A percentile compares a stretch with the other conserved stretches of the same genome.
Conservation (phyloP, 208 protist species). For the Acanthamoeba polyphaga region DNA sequence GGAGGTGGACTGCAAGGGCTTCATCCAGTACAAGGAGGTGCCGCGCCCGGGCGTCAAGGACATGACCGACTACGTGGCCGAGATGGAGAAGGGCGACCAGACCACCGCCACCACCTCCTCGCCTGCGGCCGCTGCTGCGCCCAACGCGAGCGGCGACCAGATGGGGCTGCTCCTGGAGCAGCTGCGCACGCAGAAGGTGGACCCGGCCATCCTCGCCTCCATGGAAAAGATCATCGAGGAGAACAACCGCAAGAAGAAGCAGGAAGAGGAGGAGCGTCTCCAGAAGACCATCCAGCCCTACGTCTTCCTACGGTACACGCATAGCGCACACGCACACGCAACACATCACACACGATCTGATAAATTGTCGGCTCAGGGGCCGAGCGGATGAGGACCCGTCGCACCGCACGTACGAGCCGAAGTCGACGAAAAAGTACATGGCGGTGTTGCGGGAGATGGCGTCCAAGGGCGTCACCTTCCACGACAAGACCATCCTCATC, state of each 20-base stretch:
- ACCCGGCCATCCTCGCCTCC: conserved; percentile 34
- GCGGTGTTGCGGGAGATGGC: conserved; percentile 79
- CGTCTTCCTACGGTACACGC: conserved; percentile 50
- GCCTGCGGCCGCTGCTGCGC: not conserved
- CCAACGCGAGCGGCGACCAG: conserved; percentile 12
- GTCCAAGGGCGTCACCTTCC: conserved; percentile 84
- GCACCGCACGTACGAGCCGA: conserved; percentile 49
- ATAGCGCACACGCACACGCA: not conserved
- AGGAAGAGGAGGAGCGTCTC: not conserved
- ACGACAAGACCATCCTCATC: conserved; percentile 87
- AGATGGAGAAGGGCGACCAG: conserved; percentile 77
- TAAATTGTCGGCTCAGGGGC: not conserved
- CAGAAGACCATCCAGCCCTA: conserved; percentile 45
- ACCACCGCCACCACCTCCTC: not conserved
- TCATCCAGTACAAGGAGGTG: conserved; percentile 84
- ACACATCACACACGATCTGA: not conserved
- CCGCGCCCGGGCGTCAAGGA: conserved; percentile 76
- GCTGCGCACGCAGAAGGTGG: conserved; percentile 57
- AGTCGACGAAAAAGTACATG: conserved; percentile 73
- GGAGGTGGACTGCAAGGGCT: conserved; percentile 76
- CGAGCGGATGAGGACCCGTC: conserved; percentile 36
- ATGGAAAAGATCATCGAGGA: conserved; percentile 62
- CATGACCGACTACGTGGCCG: conserved; percentile 79
- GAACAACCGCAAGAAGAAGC: not conserved
- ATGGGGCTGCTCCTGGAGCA: conserved; percentile 63